These are phyloP conservation scores for Fusarium ramigenum DNA, from an alignment of 2,329 filamentous ascomycete species.

Conservation along the genomic window DNA sequence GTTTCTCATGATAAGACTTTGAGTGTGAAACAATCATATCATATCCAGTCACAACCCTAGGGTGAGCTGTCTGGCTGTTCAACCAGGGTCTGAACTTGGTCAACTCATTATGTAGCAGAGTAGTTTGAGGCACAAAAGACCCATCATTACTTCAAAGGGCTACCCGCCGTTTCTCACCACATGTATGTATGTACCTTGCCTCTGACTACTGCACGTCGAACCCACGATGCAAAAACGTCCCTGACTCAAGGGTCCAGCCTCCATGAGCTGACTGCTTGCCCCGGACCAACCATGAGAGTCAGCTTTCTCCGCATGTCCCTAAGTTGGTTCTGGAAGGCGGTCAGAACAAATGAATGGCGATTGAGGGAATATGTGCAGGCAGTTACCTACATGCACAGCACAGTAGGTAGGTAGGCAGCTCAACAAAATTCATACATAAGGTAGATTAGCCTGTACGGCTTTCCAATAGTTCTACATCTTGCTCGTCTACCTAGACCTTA, in stretches of 20 bases:
- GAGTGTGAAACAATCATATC: neutral
- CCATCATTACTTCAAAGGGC: constrained; percentile 31
- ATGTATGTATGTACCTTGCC: constrained; percentile 23
- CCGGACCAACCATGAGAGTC: constrained; percentile 26
- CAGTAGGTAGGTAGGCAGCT: neutral
- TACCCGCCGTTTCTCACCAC: constrained; percentile 34
- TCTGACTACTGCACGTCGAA: constrained; percentile 28
- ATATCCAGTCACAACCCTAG: neutral
- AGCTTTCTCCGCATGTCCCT: constrained; percentile 26
- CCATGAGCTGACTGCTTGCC: neutral
- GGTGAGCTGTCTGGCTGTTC: neutral
- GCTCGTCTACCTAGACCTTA: neutral
- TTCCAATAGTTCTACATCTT: neutral
- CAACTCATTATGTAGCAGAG: neutral
- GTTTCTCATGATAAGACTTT: neutral
- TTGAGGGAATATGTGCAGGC: constrained; percentile 25
- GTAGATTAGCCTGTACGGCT: neutral
- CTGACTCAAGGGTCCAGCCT: constrained; percentile 40
- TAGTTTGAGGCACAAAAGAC: neutral
- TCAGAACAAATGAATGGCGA: constrained; percentile 26
- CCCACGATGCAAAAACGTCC: constrained; percentile 23
- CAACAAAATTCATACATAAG: neutral
- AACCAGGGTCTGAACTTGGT: neutral
- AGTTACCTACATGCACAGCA: too few relatives aligned
- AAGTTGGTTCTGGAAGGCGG: constrained; percentile 34